Evolutionary conservation across 208 protist species (phyloP).

Genomic region (Crithidia fasciculata): DNA sequence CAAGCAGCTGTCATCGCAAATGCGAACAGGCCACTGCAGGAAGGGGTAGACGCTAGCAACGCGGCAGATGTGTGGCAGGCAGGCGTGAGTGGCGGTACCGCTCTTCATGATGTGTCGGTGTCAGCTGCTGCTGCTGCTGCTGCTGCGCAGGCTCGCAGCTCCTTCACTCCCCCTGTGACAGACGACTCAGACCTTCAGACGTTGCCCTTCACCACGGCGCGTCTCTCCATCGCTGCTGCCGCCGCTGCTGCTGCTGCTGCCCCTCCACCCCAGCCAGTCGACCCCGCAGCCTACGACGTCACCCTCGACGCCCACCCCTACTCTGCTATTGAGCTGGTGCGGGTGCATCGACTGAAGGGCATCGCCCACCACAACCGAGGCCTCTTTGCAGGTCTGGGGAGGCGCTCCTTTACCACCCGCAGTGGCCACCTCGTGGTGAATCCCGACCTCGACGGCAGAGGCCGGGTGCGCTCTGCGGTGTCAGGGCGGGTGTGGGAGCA

Average conservation of each 20-base stretch:
- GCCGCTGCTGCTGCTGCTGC: neutral
- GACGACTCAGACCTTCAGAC: too few species aligned
- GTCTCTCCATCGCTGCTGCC: neutral
- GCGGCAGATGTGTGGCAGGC: slow-evolving; percentile 1
- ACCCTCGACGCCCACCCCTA: slow-evolving; percentile 11
- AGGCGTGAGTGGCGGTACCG: too few species aligned
- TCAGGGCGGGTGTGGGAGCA: slow-evolving; percentile 37
- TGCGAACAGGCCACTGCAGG: too few species aligned
- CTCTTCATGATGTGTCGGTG: too few species aligned
- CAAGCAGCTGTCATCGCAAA: neutral
- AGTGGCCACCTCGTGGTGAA: slow-evolving; percentile 53
- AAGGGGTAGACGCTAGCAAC: too few species aligned
- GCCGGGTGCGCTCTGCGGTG: slow-evolving; percentile 46
- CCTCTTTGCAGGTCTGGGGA: slow-evolving; percentile 49
- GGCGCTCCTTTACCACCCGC: slow-evolving; percentile 36
- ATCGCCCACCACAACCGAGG: slow-evolving; percentile 70
- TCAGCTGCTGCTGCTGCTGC: neutral
- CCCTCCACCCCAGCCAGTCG: neutral
- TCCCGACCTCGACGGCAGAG: slow-evolving; percentile 4
- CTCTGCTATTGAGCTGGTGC: slow-evolving; percentile 44
- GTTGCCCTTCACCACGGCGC: slow-evolving; percentile 4
- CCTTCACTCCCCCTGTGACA: too few species aligned
- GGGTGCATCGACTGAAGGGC: slow-evolving; percentile 53
- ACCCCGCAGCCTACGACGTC: neutral
- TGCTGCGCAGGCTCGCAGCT: neutral